Conservation (phyloP, 2,329 filamentous ascomycete species). For the Graphilbum fragrans region DNA sequence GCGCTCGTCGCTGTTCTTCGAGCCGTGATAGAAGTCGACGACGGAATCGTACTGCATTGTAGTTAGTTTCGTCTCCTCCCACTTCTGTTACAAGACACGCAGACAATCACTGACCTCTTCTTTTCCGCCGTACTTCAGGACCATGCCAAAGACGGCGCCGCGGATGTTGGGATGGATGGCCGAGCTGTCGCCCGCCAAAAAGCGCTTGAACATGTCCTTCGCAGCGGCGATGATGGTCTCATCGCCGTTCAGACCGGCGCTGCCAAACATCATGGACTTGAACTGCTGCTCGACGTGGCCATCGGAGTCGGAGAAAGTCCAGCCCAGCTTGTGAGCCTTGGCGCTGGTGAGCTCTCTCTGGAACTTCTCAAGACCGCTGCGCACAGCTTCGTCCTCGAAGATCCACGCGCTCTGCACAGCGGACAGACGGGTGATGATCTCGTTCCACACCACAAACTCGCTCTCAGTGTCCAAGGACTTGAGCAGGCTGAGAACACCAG, state of each 20-base stretch:
- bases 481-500: slow-evolving; percentile 72
- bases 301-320: slow-evolving; percentile 74
- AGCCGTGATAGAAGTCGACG: slow-evolving; percentile 61
- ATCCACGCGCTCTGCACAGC: slow-evolving; percentile 79
- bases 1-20: slow-evolving; percentile 72
- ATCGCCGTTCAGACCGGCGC: slow-evolving; percentile 71
- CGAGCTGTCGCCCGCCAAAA: slow-evolving; percentile 61
- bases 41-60: slow-evolving; percentile 56
- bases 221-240: slow-evolving; percentile 65
- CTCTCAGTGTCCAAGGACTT: slow-evolving; percentile 76
- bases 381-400: slow-evolving; percentile 65
- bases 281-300: slow-evolving; percentile 89
- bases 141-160: slow-evolving; percentile 75
- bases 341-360: slow-evolving; percentile 64
- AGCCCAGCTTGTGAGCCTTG: slow-evolving; percentile 79
- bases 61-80: neutral
- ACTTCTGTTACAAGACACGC: too few relatives aligned
- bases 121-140: slow-evolving; percentile 70
- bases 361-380: slow-evolving; percentile 71
- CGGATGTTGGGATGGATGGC: slow-evolving; percentile 90
- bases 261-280: slow-evolving; percentile 82
- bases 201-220: slow-evolving; percentile 83
- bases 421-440: slow-evolving; percentile 68
- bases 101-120: slow-evolving; percentile 57
- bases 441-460: slow-evolving; percentile 91